Base-by-base conservation (phyloP, 2,329 filamentous ascomycete species). In the Hansfordia pulvinata region DNA sequence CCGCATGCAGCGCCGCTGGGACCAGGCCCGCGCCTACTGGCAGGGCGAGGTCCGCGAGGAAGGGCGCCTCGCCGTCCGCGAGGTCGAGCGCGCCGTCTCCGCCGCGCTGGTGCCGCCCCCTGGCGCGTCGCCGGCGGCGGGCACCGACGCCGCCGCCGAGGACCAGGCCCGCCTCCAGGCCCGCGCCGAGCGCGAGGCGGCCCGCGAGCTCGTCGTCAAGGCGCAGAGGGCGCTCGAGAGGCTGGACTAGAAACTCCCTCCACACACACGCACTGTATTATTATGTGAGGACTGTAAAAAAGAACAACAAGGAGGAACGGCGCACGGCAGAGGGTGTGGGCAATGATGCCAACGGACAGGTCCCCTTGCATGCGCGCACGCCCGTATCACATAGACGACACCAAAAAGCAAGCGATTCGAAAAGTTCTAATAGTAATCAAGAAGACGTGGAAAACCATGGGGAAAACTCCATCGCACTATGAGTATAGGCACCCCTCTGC, bases 1-100 rank as follows among this genome's bases (percentile, higher is more conserved):
- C 21, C 56, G 65, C 25, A 57, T 78, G 53, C 73, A 78, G 49
- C 62, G 56, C 37, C 66, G 62, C 38, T 77, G 73, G 73, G 70
- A 76, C 39, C 49, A 57, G 3, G 70, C 69, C 3, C 57, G 71
- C 16, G 45, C 44, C 6, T 75, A 66, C 41, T 77, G 73, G 73
- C 68, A 77, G 42, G 67, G 63, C 2, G 71, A 76, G 36, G 70
- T 77, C n/a, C 59, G 69, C 20, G 73, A 77, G 35, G 71, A 76
- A 31, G 73, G 73, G 2, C 62, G 72, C 37, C 75, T 74, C 46
- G 68, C 70, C 5, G 60, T 77, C 6, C 52, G 66, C 29, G 63
- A 54, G 4, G 61, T 64, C 2, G 72, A 76, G 44, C 50, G 56
- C 23, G 65, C 60, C 25, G 52, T 76, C 15, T 56, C 49, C 0